Base-by-base conservation (phyloP, 768 basidiomycete genomes). In the Royoungia palumana region DNA sequence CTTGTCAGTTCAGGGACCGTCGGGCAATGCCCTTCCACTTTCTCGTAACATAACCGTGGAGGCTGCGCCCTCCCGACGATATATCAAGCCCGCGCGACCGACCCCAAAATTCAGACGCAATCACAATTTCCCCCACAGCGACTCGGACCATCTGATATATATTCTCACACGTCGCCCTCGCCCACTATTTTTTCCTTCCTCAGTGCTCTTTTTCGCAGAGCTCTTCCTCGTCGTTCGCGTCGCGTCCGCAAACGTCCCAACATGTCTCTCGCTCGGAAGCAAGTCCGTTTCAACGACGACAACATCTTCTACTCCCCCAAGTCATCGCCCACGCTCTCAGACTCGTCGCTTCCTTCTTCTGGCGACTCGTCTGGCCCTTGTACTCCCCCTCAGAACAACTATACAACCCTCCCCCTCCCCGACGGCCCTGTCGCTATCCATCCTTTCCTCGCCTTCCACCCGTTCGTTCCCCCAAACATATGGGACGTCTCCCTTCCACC, bases 251-350 rank as follows among this genome's bases (percentile, higher is more conserved):
- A 14, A 32, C 20, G 38, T 14, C 44, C 41, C 46, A 56, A 11
- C 30, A 68, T 68, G 66, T 47, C 66, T 2, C 16, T 2, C 3
- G 6, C 46, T 0, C 54, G 40, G 12, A 67, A 63, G 35, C 68
- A 65, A 7, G 68, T 70, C 47, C 66, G 55, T 28, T 68, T 70
- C 56, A 51, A 57, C 49, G 54, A 66, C 34, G 63, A 62, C 50
- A 69, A 69, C 49, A 58, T 63, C 48, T 63, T 65, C 25, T 67
- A 66, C 50, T 67, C 67, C 7, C 65, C 66, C 37, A 41, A 48
- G 25, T 47, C 54, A 2, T 67, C 66, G 21, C 66, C 66, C 22
- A 13, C 61, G 5, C 41, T 55, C 50, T 57, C 67, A 12, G 58
- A 65, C 0, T 61, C 68, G 40, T 67, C 66, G 11, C 61, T 67